Evolutionary conservation across 371 early-diverging fungal species (phyloP), one percentile per base, ranked within the genome.

Genomic region (Mucor saturninus): DNA sequence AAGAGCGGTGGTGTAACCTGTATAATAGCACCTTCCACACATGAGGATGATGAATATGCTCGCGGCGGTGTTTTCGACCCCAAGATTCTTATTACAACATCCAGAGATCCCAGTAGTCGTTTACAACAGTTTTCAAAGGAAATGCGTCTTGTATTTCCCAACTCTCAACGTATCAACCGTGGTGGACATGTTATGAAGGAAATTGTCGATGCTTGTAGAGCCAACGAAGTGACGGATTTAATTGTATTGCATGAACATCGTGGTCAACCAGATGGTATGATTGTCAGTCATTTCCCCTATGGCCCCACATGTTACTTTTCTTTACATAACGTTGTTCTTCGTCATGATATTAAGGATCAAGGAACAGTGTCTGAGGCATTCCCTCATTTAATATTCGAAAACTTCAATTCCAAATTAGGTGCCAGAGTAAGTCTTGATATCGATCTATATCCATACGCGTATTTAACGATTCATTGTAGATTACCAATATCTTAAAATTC

Each of bases 251-350:
- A 98, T 74, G 99, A 99, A 77, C 94, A 94, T 71, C 91, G 98
- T 72, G 99, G 99, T 30, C 91, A 96, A 78, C 99, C 99, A 30
- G 97, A 98, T 79, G 95, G 98, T 60, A 88, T 99, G 87, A 90
- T 97, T 43, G 78, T 99, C 21, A 92, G 90, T 67, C 99, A 99
- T 74, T 95, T 98, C 68, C 99, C 99, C 31, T 95, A 97, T 77
- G 99, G 99, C 13, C 98, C 99, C 6, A 99, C 99, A 0, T 94
- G 96, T 35, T 95, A 94, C 77, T 99, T 99, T 71, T 93, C 97
- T 30, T 81, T 99, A 62, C 95, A 95, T 83, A 98, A 99, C 70
- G 95, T 98, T 31, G 98, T 97, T 1, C 83, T 98, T 66, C 88
- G 99, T 32, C 99, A 98, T 76, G 99, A 98, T 75, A 94, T 98